Evolutionary conservation across 2,329 filamentous ascomycete species (phyloP), one percentile per base, ranked within the genome.

Genomic region (Thelonectria discophora): DNA sequence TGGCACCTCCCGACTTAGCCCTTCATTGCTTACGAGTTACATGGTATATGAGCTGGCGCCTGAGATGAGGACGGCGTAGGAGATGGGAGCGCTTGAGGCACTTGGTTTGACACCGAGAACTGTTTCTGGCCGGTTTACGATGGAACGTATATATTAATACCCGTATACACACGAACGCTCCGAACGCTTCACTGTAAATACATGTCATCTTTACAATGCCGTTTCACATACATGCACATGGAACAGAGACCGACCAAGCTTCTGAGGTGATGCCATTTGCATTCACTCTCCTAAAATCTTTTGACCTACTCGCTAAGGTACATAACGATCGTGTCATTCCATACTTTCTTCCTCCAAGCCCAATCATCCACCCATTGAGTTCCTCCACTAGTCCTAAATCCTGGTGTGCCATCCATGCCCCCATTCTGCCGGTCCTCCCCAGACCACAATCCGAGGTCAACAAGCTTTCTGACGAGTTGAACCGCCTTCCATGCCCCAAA

Each of bases 81-180:
- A 13, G 15, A 37, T 37, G 34, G 34, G 12, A 37, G 11, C 3
- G 15, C 34, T 15, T 37, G 34, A 12, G 34, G 34, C 6, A 37
- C 15, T 37, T 13, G 34, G 7, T 37, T 37, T 37, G 27, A 37
- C 34, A 15, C 34, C 15, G 7, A 12, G 34, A 8, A 12, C 15
- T 37, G 34, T 37, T 37, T 37, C 15, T 37, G 34, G 34, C 24
- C 9, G 27, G 27, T 11, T 15, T 13, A 30, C n/a, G 13, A 47
- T 21, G 45, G 45, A 47, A 47, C 21, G 45, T 47, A 6, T 47
- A 4, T 47, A 15, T 27, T 47, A 21, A 47, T 47, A 47, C 45
- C 45, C 45, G 20, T n/a, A 47, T 21, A 10, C 24, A 30, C 45
- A 17, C 30, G 24, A 30, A n/a, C 8, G 27, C 24, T 9, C 45